Base-by-base conservation (phyloP, 2,329 filamentous ascomycete genomes). In the Fusarium sp. region DNA sequence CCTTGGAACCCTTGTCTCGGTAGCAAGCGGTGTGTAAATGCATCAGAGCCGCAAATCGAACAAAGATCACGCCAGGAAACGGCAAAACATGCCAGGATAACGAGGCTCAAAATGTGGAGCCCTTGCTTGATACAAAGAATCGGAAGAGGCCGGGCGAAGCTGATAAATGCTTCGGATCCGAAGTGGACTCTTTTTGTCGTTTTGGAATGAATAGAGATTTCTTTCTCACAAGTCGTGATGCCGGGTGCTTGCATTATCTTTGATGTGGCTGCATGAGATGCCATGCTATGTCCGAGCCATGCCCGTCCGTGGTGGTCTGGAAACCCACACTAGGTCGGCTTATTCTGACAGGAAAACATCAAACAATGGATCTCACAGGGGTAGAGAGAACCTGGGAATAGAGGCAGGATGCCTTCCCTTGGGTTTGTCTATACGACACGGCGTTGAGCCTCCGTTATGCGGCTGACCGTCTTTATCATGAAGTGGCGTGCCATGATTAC, bases 211-310 rank as follows among this genome's bases (percentile, higher is more conserved):
- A 43, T 13, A n/a, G n/a, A 53, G 49, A 50, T 60, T 49, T 51
- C 52, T 62, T 45, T 50, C n/a, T 46, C 53, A 37, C 32, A 1
- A 42, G 27, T 31, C 36, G 36, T 29, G 39, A 25, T 29, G 35
- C 31, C 29, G 29, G 35, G 31, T 43, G 42, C 19, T 33, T 44
- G 8, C 25, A 43, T 57, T 51, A 32, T 45, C 31, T 39, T n/a
- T 23, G 43, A 31, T 45, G 55, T 41, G 56, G 57, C 57, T 49
- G 37, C 43, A 59, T 39, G 11, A 19, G 41, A 60, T 68, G 57
- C 66, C 66, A 59, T 56, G 48, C 48, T 53, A 68, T 48, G 46
- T 37, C 66, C 67, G 67, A 69, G 50, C 23, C 60, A 66, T 66
- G 51, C 53, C 65, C 64, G 65, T 11, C 65, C 64, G 65, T 11